Conservation (phyloP, 495 filamentous ascomycete species). For the Hypoxylon cercidicola region DNA sequence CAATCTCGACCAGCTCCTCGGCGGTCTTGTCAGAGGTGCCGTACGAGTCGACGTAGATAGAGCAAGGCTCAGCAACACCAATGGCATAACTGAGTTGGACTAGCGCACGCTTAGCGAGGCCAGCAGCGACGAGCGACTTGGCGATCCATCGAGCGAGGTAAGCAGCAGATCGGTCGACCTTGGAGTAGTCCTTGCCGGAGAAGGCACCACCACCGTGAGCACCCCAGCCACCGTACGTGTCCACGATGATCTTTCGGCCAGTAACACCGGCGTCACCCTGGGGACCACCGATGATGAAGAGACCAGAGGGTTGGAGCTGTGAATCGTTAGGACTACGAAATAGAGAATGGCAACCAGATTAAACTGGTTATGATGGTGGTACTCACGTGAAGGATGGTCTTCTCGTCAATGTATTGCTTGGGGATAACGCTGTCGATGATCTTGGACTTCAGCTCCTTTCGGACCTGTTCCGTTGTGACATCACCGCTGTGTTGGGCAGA, state of each 20-base stretch:
- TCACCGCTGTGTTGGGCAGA: constrained; percentile 91
- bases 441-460: constrained; percentile 96
- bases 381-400: constrained; percentile 90
- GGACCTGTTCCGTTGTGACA: constrained; percentile 91
- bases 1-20: constrained; percentile 89
- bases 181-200: constrained; percentile 99
- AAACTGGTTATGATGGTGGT: background rate
- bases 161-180: constrained; percentile 97
- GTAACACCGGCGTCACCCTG: constrained; percentile 99
- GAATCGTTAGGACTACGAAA: constrained; percentile 8
- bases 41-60: constrained; percentile 87
- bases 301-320: constrained; percentile 94
- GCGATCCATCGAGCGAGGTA: constrained; percentile 98
- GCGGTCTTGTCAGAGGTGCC: constrained; percentile 79
- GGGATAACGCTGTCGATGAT: constrained; percentile 95
- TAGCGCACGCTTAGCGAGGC: constrained; percentile 87
- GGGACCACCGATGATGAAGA: constrained; percentile 98
- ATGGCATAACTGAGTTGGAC: constrained; percentile 99
- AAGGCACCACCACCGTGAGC: constrained; percentile 99
- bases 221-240: constrained; percentile 99
- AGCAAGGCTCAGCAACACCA: constrained; percentile 95
- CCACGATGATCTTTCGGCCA: constrained; percentile 99
- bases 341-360: constrained; percentile 39
- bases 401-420: constrained; percentile 87
- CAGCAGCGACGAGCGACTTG: constrained; percentile 92